phyloP scores from a whole-genome alignment of 768 basidiomycete species.

The Tylopilus vinaceipallidus region DNA sequence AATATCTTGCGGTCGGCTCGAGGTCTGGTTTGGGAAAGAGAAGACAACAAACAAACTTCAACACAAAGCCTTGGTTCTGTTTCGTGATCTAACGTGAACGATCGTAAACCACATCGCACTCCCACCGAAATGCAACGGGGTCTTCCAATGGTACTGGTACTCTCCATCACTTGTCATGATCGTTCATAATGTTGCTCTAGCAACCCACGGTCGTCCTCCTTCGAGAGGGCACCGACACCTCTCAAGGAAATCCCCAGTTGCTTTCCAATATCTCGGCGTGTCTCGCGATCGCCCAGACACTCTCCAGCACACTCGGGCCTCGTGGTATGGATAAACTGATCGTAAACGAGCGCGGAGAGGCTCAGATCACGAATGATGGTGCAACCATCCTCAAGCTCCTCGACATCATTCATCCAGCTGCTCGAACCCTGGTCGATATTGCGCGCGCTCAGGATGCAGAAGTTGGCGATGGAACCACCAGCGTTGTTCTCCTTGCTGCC shows the following conservation, averaged over 20 bases:
- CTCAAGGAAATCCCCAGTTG: constrained; percentile 89
- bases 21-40: too few relatives aligned
- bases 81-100: background rate
- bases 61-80: constrained; percentile 5
- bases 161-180: background rate
- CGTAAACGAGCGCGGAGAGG: constrained; percentile 89
- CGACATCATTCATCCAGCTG: constrained; percentile 97
- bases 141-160: constrained; percentile 65
- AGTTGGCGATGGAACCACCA: constrained; percentile 97
- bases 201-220: constrained; percentile 98
- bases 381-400: constrained; percentile 97
- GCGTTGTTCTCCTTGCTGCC: constrained; percentile 90
- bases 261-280: constrained; percentile 97
- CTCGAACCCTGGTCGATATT: constrained; percentile 96
- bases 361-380: constrained; percentile 99
- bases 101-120: constrained; percentile 10
- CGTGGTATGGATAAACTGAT: constrained; percentile 99
- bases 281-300: constrained; percentile 87
- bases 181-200: constrained; percentile 40
- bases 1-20: too few relatives aligned
- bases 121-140: constrained; percentile 74
- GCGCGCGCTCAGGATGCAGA: constrained; percentile 98
- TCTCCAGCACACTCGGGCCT: constrained; percentile 94
- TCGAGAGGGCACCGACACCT: constrained; percentile 93
- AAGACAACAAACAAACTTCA: constrained; percentile 26